Conservation (phyloP, 2,329 filamentous ascomycete species). For the Penicillium nordicum region DNA sequence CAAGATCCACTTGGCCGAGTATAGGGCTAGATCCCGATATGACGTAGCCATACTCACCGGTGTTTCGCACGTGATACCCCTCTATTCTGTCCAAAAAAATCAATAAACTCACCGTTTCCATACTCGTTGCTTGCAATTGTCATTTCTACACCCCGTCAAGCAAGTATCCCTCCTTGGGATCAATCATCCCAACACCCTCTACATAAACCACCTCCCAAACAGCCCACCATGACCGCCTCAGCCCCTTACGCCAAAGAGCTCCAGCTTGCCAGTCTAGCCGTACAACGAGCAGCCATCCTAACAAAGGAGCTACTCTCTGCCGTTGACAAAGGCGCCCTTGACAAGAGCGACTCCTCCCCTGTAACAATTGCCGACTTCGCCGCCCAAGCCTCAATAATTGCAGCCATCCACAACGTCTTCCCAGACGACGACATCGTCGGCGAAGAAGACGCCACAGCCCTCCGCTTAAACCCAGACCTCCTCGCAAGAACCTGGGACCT, state of each 20-base stretch:
- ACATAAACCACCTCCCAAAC: not conserved
- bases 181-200: not conserved
- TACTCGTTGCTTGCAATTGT: not conserved
- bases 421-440: slow-evolving; percentile 58
- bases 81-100: slow-evolving; percentile 2
- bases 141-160: not conserved
- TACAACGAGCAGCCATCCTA: slow-evolving; percentile 55
- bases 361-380: slow-evolving; percentile 65
- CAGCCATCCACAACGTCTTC: slow-evolving; percentile 52
- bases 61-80: slow-evolving; percentile 7
- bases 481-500: slow-evolving; percentile 56
- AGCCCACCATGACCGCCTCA: slow-evolving; percentile 23
- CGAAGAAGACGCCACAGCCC: slow-evolving; percentile 56
- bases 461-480: slow-evolving; percentile 50
- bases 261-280: slow-evolving; percentile 42
- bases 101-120: not conserved
- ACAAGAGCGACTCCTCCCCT: slow-evolving; percentile 58
- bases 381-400: slow-evolving; percentile 60
- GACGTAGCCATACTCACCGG: slow-evolving; percentile 6
- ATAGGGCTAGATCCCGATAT: not conserved
- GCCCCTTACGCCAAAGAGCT: slow-evolving; percentile 36
- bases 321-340: slow-evolving; percentile 50
- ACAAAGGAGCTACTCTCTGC: slow-evolving; percentile 54
- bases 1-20: not conserved
- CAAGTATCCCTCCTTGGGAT: not conserved